Evolutionary conservation across 2,329 filamentous ascomycete genomes (phyloP), one percentile per base, ranked within the genome.

Genomic region (Magnaporthiopsis poae): DNA sequence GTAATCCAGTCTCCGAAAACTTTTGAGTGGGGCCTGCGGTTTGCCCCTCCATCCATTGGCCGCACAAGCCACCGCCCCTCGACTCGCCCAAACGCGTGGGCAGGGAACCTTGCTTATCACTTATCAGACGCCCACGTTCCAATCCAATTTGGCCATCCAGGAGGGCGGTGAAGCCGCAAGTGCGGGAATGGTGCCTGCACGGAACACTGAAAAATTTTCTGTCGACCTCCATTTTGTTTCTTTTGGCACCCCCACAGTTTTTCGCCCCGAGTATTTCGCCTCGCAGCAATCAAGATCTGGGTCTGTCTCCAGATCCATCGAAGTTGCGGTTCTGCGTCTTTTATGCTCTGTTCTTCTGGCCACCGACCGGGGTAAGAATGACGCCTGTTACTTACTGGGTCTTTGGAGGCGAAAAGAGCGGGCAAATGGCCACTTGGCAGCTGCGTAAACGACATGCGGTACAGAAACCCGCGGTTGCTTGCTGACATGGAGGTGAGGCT

Each of bases 21-120:
- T 66, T 66, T 66, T 66, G 60, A 66, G 65, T 66, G 65, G 65
- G 61, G 65, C 31, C n/a, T 18, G 7, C 15, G 33, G 52, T 61
- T 8, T 63, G 52, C 65, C 65, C 65, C 65, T 66, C 65, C 61
- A 61, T 66, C 60, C 39, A 66, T 63, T 65, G 60, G 65, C 61
- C 65, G 35, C 60, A 60, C 35, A 29, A 21, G 60, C 63, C 39
- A 59, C 39, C 63, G 15, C 46, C 46, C 52, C 52, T 59, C 63
- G 63, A 64, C 63, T 64, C 63, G 52, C 46, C 46, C 46, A 56
- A 29, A 59, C 39, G 46, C 21, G 46, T 56, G 21, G 39, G 63
- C 63, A 21, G 36, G 52, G 61, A 62, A 39, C 33, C 21, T 31
- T 56, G 21, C 61, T 62, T 62, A 62, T 62, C 61, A 9, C 12